phyloP scores from a whole-genome alignment of 164 flowering plant species.

The Vitis cinerea region DNA sequence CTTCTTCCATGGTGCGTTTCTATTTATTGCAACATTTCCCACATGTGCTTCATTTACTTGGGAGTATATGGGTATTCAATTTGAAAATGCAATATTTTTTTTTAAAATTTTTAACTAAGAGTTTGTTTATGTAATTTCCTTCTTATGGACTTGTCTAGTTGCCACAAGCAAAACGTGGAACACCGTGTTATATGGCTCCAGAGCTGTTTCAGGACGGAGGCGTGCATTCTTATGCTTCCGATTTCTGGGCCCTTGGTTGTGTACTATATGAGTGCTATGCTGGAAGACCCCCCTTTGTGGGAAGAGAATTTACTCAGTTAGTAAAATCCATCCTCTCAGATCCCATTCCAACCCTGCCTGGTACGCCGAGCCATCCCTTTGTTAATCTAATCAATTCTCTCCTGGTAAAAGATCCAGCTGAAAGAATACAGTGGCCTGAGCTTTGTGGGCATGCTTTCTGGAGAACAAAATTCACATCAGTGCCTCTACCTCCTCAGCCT shows the following conservation, averaged over 20 bases:
- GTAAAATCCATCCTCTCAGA: constrained; percentile 84
- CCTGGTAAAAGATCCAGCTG: constrained; percentile 88
- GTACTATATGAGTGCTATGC: constrained; percentile 91
- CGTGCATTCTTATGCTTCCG: constrained; percentile 97
- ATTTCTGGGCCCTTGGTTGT: constrained; percentile 98
- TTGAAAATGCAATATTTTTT: not conserved
- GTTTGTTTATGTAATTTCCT: not conserved
- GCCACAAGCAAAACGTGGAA: constrained; percentile 96
- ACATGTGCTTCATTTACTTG: not conserved
- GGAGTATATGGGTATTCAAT: not conserved
- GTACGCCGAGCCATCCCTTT: constrained; percentile 73
- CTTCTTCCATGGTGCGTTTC: constrained; percentile 66
- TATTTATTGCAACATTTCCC: constrained; percentile 1
- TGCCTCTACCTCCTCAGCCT: constrained; percentile 87
- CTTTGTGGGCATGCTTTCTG: constrained; percentile 89
- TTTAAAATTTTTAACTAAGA: not conserved
- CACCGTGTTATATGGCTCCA: constrained; percentile 99
- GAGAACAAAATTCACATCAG: constrained; percentile 50
- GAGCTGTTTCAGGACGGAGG: constrained; percentile 96
- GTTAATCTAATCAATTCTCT: constrained; percentile 73
- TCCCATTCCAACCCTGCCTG: constrained; percentile 79
- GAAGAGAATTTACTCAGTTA: constrained; percentile 81
- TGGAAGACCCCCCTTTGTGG: constrained; percentile 93
- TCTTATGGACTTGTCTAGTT: constrained; percentile 37
- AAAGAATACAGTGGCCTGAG: constrained; percentile 88